A percentile compares a stretch with the other conserved stretches of the same genome.
Conservation (phyloP, 139 green algal genomes). For the Coccomyxa sp. region DNA sequence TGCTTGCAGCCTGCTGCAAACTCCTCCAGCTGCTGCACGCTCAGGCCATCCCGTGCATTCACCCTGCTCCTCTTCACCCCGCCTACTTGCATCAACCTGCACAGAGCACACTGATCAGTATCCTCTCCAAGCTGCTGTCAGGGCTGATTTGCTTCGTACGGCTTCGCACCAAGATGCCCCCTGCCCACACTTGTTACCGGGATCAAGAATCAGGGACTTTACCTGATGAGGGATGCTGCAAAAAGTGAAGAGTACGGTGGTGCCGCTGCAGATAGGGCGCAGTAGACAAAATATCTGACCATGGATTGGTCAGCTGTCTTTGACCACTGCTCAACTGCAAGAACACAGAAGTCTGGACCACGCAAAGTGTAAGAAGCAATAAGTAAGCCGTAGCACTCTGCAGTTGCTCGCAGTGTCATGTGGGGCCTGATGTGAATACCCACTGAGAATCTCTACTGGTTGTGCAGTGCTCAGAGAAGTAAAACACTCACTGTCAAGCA, state of each 20-base stretch:
- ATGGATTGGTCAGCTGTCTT: conserved; percentile 28
- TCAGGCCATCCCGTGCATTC: conserved; percentile 7
- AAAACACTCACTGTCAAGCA: background rate
- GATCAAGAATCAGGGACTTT: background rate
- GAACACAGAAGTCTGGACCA: background rate
- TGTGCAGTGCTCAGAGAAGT: background rate
- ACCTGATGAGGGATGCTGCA: conserved; percentile 23
- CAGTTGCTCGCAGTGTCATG: too few species aligned
- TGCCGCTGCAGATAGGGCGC: conserved; percentile 20
- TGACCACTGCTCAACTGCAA: conserved; percentile 25
- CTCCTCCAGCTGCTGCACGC: conserved; percentile 31
- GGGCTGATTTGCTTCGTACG: background rate
- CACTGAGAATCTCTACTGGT: background rate
- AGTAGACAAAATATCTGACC: conserved; percentile 40
- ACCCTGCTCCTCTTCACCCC: conserved; percentile 24
- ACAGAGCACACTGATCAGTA: background rate
- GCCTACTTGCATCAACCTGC: conserved; percentile 28
- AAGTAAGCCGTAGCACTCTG: background rate
- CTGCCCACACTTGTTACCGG: background rate
- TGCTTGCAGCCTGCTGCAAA: conserved; percentile 22
- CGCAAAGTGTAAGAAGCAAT: too few species aligned
- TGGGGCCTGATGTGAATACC: too few species aligned
- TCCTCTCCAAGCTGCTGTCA: background rate
- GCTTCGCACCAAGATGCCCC: background rate
- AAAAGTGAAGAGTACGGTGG: conserved; percentile 48